A percentile compares a stretch with the other conserved stretches of the same genome.
phyloP scores from a whole-genome alignment of 1,284 basidiomycete genomes.

The Irpex sp. region DNA sequence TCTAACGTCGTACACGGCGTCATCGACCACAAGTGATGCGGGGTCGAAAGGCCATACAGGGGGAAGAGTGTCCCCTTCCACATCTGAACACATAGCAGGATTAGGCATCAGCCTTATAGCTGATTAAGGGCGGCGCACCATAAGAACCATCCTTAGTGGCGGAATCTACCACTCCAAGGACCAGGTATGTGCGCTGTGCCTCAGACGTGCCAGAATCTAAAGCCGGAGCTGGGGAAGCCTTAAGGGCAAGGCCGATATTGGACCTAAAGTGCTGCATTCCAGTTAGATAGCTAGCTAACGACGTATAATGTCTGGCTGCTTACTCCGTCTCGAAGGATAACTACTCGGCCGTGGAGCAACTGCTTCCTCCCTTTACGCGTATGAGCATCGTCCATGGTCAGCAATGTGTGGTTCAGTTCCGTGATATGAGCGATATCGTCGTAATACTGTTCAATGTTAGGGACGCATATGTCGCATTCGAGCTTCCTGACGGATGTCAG shows the following conservation, averaged over 20 bases:
- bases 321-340: slow-evolving; percentile 82
- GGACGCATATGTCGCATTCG: slow-evolving; percentile 60
- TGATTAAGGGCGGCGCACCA: slow-evolving; percentile 35
- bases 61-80: slow-evolving; percentile 53
- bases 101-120: too few relatives aligned
- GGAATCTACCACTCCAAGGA: slow-evolving; percentile 73
- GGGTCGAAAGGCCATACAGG: slow-evolving; percentile 73
- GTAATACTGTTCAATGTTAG: slow-evolving; percentile 76
- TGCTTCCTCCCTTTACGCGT: slow-evolving; percentile 56
- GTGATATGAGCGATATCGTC: slow-evolving; percentile 68
- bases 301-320: slow-evolving; percentile 17
- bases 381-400: slow-evolving; percentile 60
- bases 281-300: background rate
- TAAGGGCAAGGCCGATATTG: slow-evolving; percentile 75
- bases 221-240: slow-evolving; percentile 49
- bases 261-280: slow-evolving; percentile 68
- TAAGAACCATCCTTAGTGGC: slow-evolving; percentile 50
- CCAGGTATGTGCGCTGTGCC: slow-evolving; percentile 56
- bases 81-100: slow-evolving; percentile 54
- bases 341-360: slow-evolving; percentile 64
- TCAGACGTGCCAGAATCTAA: slow-evolving; percentile 42
- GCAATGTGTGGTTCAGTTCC: slow-evolving; percentile 59
- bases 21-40: slow-evolving; percentile 38
- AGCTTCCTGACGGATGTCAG: slow-evolving; percentile 66
- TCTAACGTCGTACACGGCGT: slow-evolving; percentile 58